Evolutionary conservation across 139 green algal genomes (phyloP), one percentile per base, ranked within the genome.

Genomic region (Nannochloris sp.): DNA sequence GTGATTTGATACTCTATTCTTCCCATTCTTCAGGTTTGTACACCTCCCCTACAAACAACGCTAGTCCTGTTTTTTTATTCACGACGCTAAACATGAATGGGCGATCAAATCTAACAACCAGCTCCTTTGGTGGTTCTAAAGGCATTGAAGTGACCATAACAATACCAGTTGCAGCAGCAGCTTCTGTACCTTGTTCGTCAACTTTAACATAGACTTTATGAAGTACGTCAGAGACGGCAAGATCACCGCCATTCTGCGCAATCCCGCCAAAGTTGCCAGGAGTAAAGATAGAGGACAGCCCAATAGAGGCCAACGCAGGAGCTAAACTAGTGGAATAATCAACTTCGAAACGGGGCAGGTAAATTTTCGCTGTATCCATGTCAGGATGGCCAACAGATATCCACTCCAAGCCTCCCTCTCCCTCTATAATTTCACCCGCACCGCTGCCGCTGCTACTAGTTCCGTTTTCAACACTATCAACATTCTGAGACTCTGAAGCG

Each of bases 131-230:
- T n/a, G n/a, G n/a, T 19, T 37, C 23, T 33, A n/a, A 34, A 19
- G 32, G 13, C 35, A 57, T 47, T 7, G 32, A 35, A 3, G 53
- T 30, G 4, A 71, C 7, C 70, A 76, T 76, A 5, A 76, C n/a
- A 7, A 76, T 61, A 1, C 61, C 61, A 6, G 70, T 76, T 1
- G 38, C 70, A 13, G 70, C 70, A 0, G 70, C 70, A 12, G 70
- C 59, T 55, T 65, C 59, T 24, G 59, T 65, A 32, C 59, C 59
- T 23, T 65, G 14, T 27, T 65, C 59, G 9, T 65, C 34, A 14
- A 75, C 68, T 39, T 75, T 75, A 4, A 64, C 53, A n/a, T 64
- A 71, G 1, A 71, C 62, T 15, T 76, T 76, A 47, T 76, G 70
- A 4, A 70, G 29, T 5, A 76, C 70, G 7, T 72, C 62, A 3